These are phyloP conservation scores for Rhodocollybia butyracea DNA, from an alignment of 768 basidiomycete genomes.

Conservation along the genomic window DNA sequence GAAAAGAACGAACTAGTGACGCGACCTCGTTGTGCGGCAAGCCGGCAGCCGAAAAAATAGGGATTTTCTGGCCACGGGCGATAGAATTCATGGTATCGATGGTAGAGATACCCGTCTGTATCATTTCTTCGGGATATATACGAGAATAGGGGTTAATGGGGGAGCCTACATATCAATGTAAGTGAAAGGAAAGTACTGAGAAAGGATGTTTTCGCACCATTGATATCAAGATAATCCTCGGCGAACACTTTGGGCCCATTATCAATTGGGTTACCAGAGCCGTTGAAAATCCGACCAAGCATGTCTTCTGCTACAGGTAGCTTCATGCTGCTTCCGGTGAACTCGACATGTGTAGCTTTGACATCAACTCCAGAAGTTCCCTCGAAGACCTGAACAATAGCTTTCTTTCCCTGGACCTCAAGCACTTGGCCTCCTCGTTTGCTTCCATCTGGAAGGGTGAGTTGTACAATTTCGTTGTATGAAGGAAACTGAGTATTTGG, in stretches of 20 bases:
- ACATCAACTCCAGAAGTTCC: conserved; percentile 98
- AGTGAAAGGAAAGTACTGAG: conserved; percentile 9
- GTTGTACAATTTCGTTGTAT: too few relatives aligned
- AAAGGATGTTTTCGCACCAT: conserved; percentile 56
- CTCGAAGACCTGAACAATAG: conserved; percentile 99
- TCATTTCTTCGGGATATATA: conserved; percentile 99
- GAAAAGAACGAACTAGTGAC: conserved; percentile 9
- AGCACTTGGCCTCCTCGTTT: conserved; percentile 96
- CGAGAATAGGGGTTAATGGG: conserved; percentile 97
- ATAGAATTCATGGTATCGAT: conserved; percentile 99
- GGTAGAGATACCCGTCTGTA: conserved; percentile 99
- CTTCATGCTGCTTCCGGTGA: conserved; percentile 98
- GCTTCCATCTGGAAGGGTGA: conserved; percentile 93
- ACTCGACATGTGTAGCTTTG: conserved; percentile 95
- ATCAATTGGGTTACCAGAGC: conserved; percentile 96
- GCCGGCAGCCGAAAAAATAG: conserved; percentile 98
- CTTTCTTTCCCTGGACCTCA: conserved; percentile 98
- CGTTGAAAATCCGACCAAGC: conserved; percentile 98
- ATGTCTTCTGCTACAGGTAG: conserved; percentile 98
- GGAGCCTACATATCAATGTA: conserved; percentile 59
- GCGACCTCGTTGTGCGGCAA: conserved; percentile 95
- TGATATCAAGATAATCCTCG: conserved; percentile 98
- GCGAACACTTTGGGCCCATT: conserved; percentile 99
- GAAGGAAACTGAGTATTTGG: conserved; percentile 85
- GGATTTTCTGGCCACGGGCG: conserved; percentile 99